Percentiles rank a stretch among this genome's conserved stretches.
Evolutionary conservation across 73 alveolate genomes (phyloP).

Genomic region (Tetrahymena thermophila): DNA sequence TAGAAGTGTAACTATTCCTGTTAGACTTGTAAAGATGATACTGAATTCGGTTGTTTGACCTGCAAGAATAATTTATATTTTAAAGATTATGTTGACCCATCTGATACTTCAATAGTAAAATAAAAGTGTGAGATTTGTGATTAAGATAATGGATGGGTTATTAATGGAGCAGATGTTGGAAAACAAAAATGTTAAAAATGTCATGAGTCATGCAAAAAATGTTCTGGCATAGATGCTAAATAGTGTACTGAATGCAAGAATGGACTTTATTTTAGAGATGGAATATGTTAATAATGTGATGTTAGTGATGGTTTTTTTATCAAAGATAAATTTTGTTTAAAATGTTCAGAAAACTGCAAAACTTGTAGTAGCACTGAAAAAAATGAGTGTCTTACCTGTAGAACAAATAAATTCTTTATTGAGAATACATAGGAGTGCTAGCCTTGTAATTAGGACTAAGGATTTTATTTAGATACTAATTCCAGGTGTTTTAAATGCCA

Average conservation of each 20-base stretch:
- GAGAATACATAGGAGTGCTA: not conserved
- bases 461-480: not conserved
- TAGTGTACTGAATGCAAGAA: not conserved
- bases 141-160: not conserved
- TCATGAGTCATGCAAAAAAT: not conserved
- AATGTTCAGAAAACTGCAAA: not conserved
- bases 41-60: not conserved
- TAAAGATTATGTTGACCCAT: not conserved
- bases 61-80: not conserved
- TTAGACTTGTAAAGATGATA: not conserved
- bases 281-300: not conserved
- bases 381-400: not conserved
- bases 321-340: not conserved
- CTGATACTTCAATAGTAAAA: not conserved
- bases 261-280: not conserved
- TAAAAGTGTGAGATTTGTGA: not conserved
- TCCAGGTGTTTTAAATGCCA: not conserved
- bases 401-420: not conserved
- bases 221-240: not conserved
- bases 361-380: not conserved
- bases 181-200: not conserved
- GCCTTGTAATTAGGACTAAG: not conserved
- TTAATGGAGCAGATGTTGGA: not conserved
- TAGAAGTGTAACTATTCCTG: not conserved
- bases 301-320: not conserved